Evolutionary conservation across 257 asterid genomes (phyloP), one percentile per base, ranked within the genome.

Genomic region (Anisodus acutangulus): DNA sequence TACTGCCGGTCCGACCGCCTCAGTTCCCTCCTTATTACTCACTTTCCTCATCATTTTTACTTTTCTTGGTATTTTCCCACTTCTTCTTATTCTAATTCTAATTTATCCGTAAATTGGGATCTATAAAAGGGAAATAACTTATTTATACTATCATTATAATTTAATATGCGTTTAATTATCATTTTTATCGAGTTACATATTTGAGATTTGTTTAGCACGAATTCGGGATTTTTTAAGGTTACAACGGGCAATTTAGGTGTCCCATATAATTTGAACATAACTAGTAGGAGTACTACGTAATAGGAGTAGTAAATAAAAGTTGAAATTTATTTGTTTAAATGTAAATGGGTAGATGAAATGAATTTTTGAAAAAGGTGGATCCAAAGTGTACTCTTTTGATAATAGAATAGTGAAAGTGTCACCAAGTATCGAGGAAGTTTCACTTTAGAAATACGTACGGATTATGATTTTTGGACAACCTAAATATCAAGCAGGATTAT

Each of bases 1-100:
- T 60, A 90, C 80, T 84, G 83, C 88, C 85, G 91, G 80, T 22
- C 26, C 26, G 26, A 22, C 79, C 90, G 78, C 58, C 80, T 86
- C 78, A 59, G 83, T 12, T 54, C 83, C 84, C 26, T 22, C 26
- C 26, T 22, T 22, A 22, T 22, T 22, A 22, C 26, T 22, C 26
- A 22, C 26, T 22, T 22, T 22, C 26, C 26, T 22, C 26, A 22
- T 45, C 57, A 26, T 80, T n/a, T 64, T 53, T n/a, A 72, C 86
- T 47, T 80, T 68, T 68, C 12, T 84, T 80, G 78, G 12, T 78
- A 31, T 22, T 64, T 22, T 26, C 49, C 72, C 49, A 15, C 79
- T n/a, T 71, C 4, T 43, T 45, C n/a, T 1, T 4, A 71, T n/a
- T 45, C 54, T 16, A 69, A 41, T 39, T 22, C 26, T 22, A 22